Evolutionary conservation across 176 grass and related monocot genomes (phyloP), one percentile per base, ranked within the genome.

Genomic region (Carex littledalei): DNA sequence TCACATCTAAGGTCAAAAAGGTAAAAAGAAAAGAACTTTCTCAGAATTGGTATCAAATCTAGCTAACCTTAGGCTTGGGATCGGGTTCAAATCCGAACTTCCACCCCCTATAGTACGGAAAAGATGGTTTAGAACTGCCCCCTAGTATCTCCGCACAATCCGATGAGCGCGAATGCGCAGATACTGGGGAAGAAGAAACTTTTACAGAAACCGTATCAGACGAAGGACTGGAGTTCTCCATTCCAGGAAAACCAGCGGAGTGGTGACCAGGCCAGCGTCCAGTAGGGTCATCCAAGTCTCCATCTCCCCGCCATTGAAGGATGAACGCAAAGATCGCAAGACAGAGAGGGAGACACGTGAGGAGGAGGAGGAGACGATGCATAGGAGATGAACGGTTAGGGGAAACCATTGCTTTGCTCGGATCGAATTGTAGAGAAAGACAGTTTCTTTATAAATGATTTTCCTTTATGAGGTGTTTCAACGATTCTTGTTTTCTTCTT

Each of bases 241-340:
- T 81, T 43, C 89, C 91, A 41, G 91, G 91, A 69, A 97, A 97
- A 53, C 17, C 70, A 0, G 52, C 43, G 7, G 85, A 35, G 24
- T 80, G 84, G 78, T 84, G 63, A 0, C 89, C 35, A 2, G 91
- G 89, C 95, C 93, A 98, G 53, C 91, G 86, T 32, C 89, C 29
- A 71, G 63, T 73, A n/a, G 89, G 88, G 63, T 98, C 95, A 18
- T 98, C 93, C 41, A 89, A 67, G 39, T 83, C 88, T 10, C 63
- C 88, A 83, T 88, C 91, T 53, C 95, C 93, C 61, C 93, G 91
- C 95, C 93, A 98, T 75, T 98, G 95, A 67, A 98, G 91, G 12
- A 87, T 84, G 65, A 93, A 98, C 0, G 93, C 95, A 22, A 98
- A 88, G 43, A 77, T 65, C 8, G 91, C 91, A 67, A 98, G 91